These are phyloP conservation scores for Phylloboletellus chloephorus DNA, from an alignment of 1,284 basidiomycete genomes.

Conservation along the genomic window DNA sequence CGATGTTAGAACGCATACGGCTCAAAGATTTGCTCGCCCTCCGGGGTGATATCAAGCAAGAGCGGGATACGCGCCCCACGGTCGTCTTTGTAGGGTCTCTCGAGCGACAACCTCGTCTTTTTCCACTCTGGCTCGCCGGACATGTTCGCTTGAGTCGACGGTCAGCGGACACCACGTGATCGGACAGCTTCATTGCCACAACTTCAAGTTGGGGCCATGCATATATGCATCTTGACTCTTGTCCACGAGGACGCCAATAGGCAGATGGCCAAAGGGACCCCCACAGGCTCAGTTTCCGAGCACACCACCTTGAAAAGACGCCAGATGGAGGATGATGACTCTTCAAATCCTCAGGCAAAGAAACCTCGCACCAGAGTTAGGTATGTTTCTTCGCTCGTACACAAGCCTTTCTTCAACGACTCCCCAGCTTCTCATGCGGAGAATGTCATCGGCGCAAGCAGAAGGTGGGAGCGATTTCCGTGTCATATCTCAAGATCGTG, in stretches of 20 bases:
- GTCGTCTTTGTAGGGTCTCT: constrained; percentile 75
- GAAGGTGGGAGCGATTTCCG: constrained; percentile 45
- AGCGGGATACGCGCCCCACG: constrained; percentile 53
- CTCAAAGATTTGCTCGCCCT: constrained; percentile 64
- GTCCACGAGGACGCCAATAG: constrained; percentile 27
- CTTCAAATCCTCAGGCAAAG: constrained; percentile 44
- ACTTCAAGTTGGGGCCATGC: constrained; percentile 3
- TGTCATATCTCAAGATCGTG: constrained; percentile 8
- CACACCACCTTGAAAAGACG: constrained; percentile 47
- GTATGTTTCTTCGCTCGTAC: constrained; percentile 27
- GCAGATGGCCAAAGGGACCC: constrained; percentile 26
- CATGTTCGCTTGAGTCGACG: constrained; percentile 7
- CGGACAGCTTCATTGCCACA: constrained; percentile 8
- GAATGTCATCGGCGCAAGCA: constrained; percentile 82
- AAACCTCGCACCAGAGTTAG: constrained; percentile 74
- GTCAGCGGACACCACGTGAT: constrained; percentile 24
- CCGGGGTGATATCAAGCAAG: constrained; percentile 64
- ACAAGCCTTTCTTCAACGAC: constrained; percentile 6
- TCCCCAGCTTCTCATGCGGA: constrained; percentile 71
- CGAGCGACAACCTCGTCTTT: constrained; percentile 59
- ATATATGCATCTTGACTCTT: constrained; percentile 24
- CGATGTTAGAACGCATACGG: constrained; percentile 42
- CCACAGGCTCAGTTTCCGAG: constrained; percentile 16
- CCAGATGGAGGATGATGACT: constrained; percentile 59
- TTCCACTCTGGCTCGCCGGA: constrained; percentile 49